phyloP scores from a whole-genome alignment of 1,139 yeast species.

The Geotrichum phurueaensis region DNA sequence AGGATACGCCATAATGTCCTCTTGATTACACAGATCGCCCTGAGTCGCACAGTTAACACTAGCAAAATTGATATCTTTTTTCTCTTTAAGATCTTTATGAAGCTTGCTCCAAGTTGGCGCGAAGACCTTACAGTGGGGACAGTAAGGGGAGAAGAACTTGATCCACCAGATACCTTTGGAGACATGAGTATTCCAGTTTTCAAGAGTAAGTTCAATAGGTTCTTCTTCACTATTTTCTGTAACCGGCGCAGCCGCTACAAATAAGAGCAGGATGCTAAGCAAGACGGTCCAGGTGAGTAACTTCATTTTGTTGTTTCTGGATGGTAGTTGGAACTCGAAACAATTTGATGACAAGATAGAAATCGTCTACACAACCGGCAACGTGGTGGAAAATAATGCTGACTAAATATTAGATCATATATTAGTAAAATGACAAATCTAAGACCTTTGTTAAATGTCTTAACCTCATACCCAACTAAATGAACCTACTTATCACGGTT shows the following conservation, averaged over 20 bases:
- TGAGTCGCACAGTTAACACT: conserved; percentile 38
- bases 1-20: conserved; percentile 34
- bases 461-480: too few species aligned
- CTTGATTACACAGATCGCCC: conserved; percentile 37
- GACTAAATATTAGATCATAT: too few species aligned
- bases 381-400: background rate
- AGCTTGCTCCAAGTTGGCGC: conserved; percentile 39
- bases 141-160: conserved; percentile 41
- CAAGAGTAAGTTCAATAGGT: conserved; percentile 11
- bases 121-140: conserved; percentile 37
- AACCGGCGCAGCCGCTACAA: conserved; percentile 8
- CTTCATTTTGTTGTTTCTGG: conserved; percentile 1
- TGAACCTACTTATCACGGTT: too few species aligned
- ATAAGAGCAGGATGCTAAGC: background rate
- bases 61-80: conserved; percentile 33
- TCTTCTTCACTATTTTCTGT: conserved; percentile 5
- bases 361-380: background rate
- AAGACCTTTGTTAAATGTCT: too few species aligned
- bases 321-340: background rate
- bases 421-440: too few species aligned
- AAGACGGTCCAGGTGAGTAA: background rate
- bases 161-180: conserved; percentile 33
- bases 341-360: background rate
- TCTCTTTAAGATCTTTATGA: conserved; percentile 24
- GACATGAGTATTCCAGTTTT: conserved; percentile 3